Evolutionary conservation across 306 rosid genomes (phyloP).

Genomic region (Vigna unguiculata): DNA sequence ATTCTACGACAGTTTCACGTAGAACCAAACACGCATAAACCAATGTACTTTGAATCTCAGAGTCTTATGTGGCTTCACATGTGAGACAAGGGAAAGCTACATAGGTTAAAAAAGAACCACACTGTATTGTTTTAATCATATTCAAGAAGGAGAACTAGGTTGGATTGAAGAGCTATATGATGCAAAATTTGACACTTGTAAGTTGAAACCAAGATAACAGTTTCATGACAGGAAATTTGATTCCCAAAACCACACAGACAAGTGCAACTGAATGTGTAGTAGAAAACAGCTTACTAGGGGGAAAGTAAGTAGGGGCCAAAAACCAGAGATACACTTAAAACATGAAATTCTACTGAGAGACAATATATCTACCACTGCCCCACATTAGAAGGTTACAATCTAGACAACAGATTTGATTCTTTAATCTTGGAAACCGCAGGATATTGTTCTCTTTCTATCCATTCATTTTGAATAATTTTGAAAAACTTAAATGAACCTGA

Average conservation of each 20-base stretch:
- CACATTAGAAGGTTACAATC: conserved; percentile 56
- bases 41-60: conserved; percentile 44
- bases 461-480: conserved; percentile 26
- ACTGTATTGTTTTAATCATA: conserved; percentile 24
- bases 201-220: conserved; percentile 13
- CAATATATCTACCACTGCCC: conserved; percentile 49
- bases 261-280: conserved; percentile 46
- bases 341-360: conserved; percentile 54
- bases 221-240: conserved; percentile 37
- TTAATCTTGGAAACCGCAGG: conserved; percentile 48
- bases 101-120: conserved; percentile 27
- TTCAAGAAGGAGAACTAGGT: conserved; percentile 31
- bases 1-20: no score
- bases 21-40: no score
- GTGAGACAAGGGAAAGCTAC: conserved; percentile 52
- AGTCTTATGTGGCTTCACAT: conserved; percentile 52
- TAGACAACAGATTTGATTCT: conserved; percentile 54
- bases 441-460: conserved; percentile 29
- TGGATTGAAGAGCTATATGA: conserved; percentile 4
- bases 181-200: conserved; percentile 22
- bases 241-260: conserved; percentile 33
- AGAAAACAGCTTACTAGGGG: conserved; percentile 38
- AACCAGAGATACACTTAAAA: conserved; percentile 43
- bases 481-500: conserved; percentile 23
- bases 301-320: conserved; percentile 48